Conservation (phyloP, 1,139 yeast species). For the Nakaseomyces bracarensis region DNA sequence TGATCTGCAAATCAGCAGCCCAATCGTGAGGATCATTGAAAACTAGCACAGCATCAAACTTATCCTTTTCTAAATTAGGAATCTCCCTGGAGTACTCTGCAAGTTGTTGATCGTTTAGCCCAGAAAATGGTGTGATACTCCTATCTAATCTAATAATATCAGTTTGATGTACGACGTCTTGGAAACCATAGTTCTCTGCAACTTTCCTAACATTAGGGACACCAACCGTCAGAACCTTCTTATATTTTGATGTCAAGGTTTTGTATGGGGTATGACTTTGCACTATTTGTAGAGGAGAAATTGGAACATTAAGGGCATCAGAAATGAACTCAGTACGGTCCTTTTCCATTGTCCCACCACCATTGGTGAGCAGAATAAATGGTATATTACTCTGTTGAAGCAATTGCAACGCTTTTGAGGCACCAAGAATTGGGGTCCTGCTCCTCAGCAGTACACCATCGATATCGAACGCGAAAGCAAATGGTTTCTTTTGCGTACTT, state of each 20-base stretch:
- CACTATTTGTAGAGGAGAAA: slow-evolving; percentile 60
- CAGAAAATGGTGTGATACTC: slow-evolving; percentile 51
- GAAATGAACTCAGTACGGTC: slow-evolving; percentile 53
- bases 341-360: slow-evolving; percentile 76
- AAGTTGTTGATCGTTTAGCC: slow-evolving; percentile 57
- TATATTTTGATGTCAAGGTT: slow-evolving; percentile 44
- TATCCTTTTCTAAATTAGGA: slow-evolving; percentile 33
- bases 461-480: slow-evolving; percentile 47
- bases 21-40: slow-evolving; percentile 90
- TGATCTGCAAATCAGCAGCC: slow-evolving; percentile 77
- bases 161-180: slow-evolving; percentile 65
- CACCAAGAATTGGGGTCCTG: slow-evolving; percentile 56
- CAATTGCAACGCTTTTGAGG: slow-evolving; percentile 52
- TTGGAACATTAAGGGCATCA: slow-evolving; percentile 40
- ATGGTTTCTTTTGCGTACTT: slow-evolving; percentile 14
- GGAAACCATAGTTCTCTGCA: slow-evolving; percentile 73
- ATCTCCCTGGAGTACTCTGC: slow-evolving; percentile 37
- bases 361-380: slow-evolving; percentile 79
- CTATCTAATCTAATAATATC: slow-evolving; percentile 52
- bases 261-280: slow-evolving; percentile 91
- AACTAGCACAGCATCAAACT: slow-evolving; percentile 72
- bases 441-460: slow-evolving; percentile 94
- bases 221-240: slow-evolving; percentile 73
- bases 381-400: slow-evolving; percentile 58
- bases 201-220: slow-evolving; percentile 71